Percentiles rank a stretch among this genome's conserved stretches.
Conservation (phyloP, 345 rosid genomes). For the Citrus sinensis region DVS_A1.0 CM039167.1:2238501-2239000, state of each 20-base stretch:
- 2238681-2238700: neutral
- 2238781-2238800: neutral
- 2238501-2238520: constrained; percentile 69
- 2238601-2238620: neutral
- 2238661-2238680: neutral
- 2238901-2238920: constrained; percentile 71
- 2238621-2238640: neutral
- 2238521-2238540: constrained; percentile 1
- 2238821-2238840: too few species aligned
- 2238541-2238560: neutral
- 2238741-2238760: neutral
- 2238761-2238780: neutral
- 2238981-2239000: constrained; percentile 60
- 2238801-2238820: neutral
- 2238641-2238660: neutral
- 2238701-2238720: neutral
- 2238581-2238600: neutral
- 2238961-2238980: constrained; percentile 58
- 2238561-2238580: neutral
- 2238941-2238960: constrained; percentile 86
- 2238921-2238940: constrained; percentile 76
- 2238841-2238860: neutral
- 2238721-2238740: too few species aligned
- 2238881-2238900: constrained; percentile 68
- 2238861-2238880: neutral